Evolutionary conservation across 306 rosid genomes (phyloP).

Genomic region (Trifolium repens): DNA sequence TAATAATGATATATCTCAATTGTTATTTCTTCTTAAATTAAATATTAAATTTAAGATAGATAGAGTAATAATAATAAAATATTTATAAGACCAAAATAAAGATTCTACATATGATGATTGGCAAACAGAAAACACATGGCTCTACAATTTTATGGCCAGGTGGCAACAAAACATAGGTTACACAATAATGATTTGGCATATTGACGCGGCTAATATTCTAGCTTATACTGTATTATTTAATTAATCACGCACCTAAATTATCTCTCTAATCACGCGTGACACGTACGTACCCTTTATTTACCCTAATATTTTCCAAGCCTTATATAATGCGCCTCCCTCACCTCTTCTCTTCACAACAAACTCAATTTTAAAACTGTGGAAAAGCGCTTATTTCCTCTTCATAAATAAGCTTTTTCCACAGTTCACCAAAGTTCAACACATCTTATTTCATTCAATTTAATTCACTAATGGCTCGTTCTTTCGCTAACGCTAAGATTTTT

Average conservation of each 20-base stretch:
- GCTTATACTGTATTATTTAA: not conserved
- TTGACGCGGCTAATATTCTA: conserved; percentile 26
- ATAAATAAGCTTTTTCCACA: not conserved
- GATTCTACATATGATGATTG: not conserved
- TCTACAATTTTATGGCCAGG: conserved; percentile 1
- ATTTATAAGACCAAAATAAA: not conserved
- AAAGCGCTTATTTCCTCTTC: conserved; percentile 17
- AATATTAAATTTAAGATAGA: not conserved
- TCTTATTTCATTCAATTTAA: too few relatives aligned
- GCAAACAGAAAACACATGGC: not conserved
- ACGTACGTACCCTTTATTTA: not conserved
- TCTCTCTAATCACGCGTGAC: conserved; percentile 2
- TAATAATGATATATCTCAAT: too few relatives aligned
- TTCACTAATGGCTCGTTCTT: conserved; percentile 75
- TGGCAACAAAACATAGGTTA: conserved; percentile 45
- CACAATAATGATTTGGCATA: not conserved
- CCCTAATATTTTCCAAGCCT: not conserved
- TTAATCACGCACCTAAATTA: not conserved
- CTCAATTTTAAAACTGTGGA: conserved; percentile 37
- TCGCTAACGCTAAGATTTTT: conserved; percentile 65
- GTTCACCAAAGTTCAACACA: too few relatives aligned
- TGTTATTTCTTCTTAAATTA: too few relatives aligned
- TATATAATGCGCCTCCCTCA: conserved; percentile 25
- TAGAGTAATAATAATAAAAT: not conserved
- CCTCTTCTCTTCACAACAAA: not conserved